Conservation (phyloP, 768 basidiomycete genomes). For the Leccinum variicolor region DNA sequence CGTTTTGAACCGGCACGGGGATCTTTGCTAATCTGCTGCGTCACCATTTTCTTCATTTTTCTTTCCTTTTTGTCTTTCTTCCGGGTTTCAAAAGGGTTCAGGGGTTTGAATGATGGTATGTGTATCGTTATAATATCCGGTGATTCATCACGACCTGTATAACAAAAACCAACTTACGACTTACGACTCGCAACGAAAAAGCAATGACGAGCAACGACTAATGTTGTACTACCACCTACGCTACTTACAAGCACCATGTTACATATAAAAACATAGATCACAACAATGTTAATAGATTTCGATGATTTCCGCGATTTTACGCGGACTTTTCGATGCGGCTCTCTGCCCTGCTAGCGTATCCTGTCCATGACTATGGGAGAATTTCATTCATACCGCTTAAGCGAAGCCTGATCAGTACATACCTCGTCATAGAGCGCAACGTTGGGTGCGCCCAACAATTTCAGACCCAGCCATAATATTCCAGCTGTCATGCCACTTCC, state of each 20-base stretch:
- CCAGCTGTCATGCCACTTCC: slow-evolving; percentile 99
- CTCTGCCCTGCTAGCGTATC: slow-evolving; percentile 75
- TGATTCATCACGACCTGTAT: slow-evolving; percentile 11
- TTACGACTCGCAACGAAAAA: slow-evolving; percentile 10
- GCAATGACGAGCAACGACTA: slow-evolving; percentile 16
- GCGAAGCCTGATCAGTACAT: slow-evolving; percentile 21
- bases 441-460: slow-evolving; percentile 57
- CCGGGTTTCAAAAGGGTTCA: neutral
- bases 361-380: slow-evolving; percentile 83
- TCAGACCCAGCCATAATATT: slow-evolving; percentile 89
- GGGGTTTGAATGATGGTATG: slow-evolving; percentile 17
- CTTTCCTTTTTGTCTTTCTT: slow-evolving; percentile 12
- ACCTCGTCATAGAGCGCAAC: slow-evolving; percentile 95
- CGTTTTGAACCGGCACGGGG: slow-evolving; percentile 31
- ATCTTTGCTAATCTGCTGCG: slow-evolving; percentile 18
- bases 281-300: slow-evolving; percentile 1
- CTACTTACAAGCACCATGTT: slow-evolving; percentile 18
- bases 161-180: slow-evolving; percentile 13
- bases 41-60: neutral
- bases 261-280: slow-evolving; percentile 7
- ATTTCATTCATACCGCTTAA: slow-evolving; percentile 16
- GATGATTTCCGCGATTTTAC: slow-evolving; percentile 9
- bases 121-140: slow-evolving; percentile 18
- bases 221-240: slow-evolving; percentile 30
- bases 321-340: slow-evolving; percentile 66